A percentile compares a stretch with the other conserved stretches of the same genome.
These are phyloP conservation scores for Phytophthora capsici DNA, from an alignment of 352 stramenopile species.

Conservation along the genomic window DNA sequence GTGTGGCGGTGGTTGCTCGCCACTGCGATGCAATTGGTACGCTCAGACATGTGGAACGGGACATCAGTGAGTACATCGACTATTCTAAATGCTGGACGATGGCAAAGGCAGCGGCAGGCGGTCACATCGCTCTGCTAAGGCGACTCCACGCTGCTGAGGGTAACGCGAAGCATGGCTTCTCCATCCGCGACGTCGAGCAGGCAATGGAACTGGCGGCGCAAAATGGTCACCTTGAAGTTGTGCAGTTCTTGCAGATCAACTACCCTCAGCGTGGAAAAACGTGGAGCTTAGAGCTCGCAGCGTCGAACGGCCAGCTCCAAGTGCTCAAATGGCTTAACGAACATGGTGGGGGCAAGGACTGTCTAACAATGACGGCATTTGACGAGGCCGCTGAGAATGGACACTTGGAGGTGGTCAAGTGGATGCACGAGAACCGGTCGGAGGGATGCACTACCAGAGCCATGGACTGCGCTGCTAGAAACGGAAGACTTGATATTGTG, in stretches of 20 bases:
- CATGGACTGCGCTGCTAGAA: slow-evolving; percentile 30
- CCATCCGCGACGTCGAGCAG: slow-evolving; percentile 16
- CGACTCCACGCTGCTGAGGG: slow-evolving; percentile 20
- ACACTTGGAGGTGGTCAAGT: slow-evolving; percentile 31
- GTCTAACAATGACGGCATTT: slow-evolving; percentile 32
- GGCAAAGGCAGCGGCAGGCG: slow-evolving; percentile 15
- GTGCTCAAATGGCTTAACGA: slow-evolving; percentile 31
- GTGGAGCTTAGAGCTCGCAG: slow-evolving; percentile 26
- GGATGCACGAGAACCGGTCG: slow-evolving; percentile 23
- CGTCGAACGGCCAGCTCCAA: slow-evolving; percentile 22
- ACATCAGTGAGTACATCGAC: slow-evolving; percentile 33
- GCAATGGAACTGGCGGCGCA: slow-evolving; percentile 25
- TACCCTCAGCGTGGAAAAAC: slow-evolving; percentile 28
- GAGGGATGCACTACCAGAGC: slow-evolving; percentile 29
- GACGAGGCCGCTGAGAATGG: slow-evolving; percentile 31
- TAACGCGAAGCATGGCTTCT: slow-evolving; percentile 8
- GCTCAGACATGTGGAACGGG: slow-evolving; percentile 23
- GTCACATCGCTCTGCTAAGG: slow-evolving; percentile 19
- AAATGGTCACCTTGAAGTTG: slow-evolving; percentile 32
- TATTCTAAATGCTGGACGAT: slow-evolving; percentile 34
- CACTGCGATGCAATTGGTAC: slow-evolving; percentile 19
- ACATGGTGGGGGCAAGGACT: slow-evolving; percentile 17
- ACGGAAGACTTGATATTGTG: slow-evolving; percentile 25
- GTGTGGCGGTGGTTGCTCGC: slow-evolving; percentile 21
- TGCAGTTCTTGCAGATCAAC: slow-evolving; percentile 30